Base-by-base conservation (phyloP, 2,329 filamentous ascomycete species). In the Helotiales sp. region DNA sequence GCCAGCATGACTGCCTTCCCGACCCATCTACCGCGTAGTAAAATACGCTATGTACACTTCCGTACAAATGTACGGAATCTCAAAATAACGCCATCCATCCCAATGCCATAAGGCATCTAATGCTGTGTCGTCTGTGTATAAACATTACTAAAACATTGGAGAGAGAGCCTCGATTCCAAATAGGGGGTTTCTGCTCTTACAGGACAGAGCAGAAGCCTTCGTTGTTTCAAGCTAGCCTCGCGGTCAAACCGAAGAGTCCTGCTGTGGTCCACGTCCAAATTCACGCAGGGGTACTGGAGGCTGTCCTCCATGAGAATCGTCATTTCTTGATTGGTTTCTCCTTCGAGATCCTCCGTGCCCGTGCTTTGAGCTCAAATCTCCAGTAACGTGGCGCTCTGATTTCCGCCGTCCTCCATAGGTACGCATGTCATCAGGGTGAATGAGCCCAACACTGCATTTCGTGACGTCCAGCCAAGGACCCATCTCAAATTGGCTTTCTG, bases 401-500 rank as follows among this genome's bases (percentile, higher is more conserved):
- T 44, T 57, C 25, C 36, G 44, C 7, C 27, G 40, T 5, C 30
- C 27, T 30, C 49, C 33, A 15, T 19, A 29, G 5, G 52, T 19
- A 25, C 31, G 38, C 12, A 34, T 47, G 27, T 49, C 53, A 22
- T 47, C 48, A 24, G 57, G 31, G 44, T 42, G 19, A 12, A 60
- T 55, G 12, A 67, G 59, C 13, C 58, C 57, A 46, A 59, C 54
- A n/a, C 48, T 51, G 24, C 51, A 57, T 54, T 81, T 82, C 55
- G 91, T 69, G 27, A 79, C 70, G 29, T 81, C 74, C 2, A 93
- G 78, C 3, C 85, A 76, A 3, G 80, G 80, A 0, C 89, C 89
- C 67, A 90, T 77, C 13, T 81, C 79, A 69, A 89, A 96, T 57
- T 90, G 84, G 66, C 89, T 87, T 60, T 82, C 79, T 58, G 79